These are phyloP conservation scores for Penicillium corylophilum DNA, from an alignment of 2,329 filamentous ascomycete species.

Conservation along the genomic window DNA sequence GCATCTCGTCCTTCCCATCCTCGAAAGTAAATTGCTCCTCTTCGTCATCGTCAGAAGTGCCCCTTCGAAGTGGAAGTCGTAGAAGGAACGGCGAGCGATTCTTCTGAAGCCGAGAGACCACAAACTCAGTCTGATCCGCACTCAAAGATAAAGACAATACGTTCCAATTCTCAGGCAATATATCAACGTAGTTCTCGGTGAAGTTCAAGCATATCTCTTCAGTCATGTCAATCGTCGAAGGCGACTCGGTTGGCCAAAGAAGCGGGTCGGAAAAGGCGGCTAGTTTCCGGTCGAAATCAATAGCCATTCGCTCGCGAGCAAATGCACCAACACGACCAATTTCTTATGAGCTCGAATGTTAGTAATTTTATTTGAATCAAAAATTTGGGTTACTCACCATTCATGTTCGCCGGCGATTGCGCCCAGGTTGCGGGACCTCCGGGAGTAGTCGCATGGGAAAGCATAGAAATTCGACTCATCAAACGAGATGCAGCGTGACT, in stretches of 20 bases:
- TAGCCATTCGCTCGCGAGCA: conserved; percentile 39
- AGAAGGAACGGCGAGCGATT: conserved; percentile 79
- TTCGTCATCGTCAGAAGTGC: conserved; percentile 76
- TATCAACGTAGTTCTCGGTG: conserved; percentile 77
- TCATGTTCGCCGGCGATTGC: conserved; percentile 38
- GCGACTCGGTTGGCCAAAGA: conserved; percentile 48
- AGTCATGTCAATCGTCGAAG: conserved; percentile 16
- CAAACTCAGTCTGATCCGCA: conserved; percentile 78
- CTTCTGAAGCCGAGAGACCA: conserved; percentile 79
- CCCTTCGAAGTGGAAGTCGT: conserved; percentile 78
- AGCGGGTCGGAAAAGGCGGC: conserved; percentile 46
- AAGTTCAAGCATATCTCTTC: conserved; percentile 60
- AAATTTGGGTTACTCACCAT: conserved; percentile 29
- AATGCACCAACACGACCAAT: conserved; percentile 44
- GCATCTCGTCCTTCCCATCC: conserved; percentile 73
- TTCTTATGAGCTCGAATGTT: conserved; percentile 26
- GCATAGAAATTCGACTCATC: conserved; percentile 43
- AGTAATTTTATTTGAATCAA: not conserved
- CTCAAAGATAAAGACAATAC: conserved; percentile 82
- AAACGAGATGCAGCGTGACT: conserved; percentile 39
- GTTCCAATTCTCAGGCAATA: conserved; percentile 79
- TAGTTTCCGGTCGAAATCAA: conserved; percentile 48
- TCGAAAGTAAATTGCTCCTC: conserved; percentile 77
- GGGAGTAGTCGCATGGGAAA: conserved; percentile 42
- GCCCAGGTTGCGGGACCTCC: conserved; percentile 26